phyloP scores from a whole-genome alignment of 805 yeast genomes.

The Priceomyces carsonii region DNA sequence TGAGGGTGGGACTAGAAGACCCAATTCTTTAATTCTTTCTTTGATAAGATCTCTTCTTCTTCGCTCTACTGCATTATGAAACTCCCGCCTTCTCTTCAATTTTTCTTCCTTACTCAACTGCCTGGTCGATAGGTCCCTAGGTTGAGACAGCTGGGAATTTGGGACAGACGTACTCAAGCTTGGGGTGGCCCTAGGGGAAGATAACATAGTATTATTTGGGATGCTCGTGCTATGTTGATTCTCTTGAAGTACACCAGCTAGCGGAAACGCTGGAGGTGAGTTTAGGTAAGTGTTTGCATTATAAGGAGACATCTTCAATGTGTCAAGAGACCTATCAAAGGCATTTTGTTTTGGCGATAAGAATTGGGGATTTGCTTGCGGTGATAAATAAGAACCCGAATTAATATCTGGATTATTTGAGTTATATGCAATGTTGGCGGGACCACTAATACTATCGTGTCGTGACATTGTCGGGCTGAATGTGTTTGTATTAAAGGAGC shows the following conservation, averaged over 20 bases:
- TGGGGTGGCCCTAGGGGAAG: conserved; percentile 12
- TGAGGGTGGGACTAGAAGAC: conserved; percentile 77
- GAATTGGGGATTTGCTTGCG: conserved; percentile 28
- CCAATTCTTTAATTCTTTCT: conserved; percentile 82
- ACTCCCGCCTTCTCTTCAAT: conserved; percentile 75
- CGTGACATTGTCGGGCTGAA: conserved; percentile 33
- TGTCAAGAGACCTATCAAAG: conserved; percentile 32
- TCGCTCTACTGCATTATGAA: conserved; percentile 93
- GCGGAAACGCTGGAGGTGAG: conserved; percentile 36
- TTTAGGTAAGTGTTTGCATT: conserved; percentile 29
- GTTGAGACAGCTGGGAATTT: conserved; percentile 8
- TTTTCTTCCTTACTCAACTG: conserved; percentile 64
- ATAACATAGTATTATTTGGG: conserved; percentile 24
- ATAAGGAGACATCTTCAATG: conserved; percentile 35
- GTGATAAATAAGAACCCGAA: conserved; percentile 35
- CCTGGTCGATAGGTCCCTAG: conserved; percentile 24
- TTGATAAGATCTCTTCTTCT: conserved; percentile 89
- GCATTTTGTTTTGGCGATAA: conserved; percentile 30
- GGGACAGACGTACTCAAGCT: conserved; percentile 36
- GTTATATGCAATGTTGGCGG: conserved; percentile 18
- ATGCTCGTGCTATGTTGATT: conserved; percentile 23
- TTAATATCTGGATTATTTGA: conserved; percentile 19
- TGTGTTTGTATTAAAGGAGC: conserved; percentile 15
- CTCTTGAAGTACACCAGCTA: conserved; percentile 6
- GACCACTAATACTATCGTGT: conserved; percentile 32